phyloP scores from a whole-genome alignment of 176 grass and related monocot species.

The Oryza brachyantha region DNA sequence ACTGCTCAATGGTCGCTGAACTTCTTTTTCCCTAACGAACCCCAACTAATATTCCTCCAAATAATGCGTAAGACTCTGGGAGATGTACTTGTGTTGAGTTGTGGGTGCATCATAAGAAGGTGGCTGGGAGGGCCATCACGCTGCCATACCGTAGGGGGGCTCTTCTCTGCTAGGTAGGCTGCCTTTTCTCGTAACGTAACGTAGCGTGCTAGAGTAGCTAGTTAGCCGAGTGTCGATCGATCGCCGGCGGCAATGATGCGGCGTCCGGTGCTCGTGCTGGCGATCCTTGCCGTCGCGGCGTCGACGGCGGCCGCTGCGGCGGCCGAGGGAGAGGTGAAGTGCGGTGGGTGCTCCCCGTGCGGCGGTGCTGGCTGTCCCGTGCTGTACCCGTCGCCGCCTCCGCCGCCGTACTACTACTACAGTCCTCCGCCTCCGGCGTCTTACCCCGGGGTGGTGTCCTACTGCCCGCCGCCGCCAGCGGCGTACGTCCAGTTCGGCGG shows the following conservation, averaged over 20 bases:
- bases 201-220: not conserved
- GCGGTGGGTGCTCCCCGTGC: slow-evolving; percentile 40
- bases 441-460: slow-evolving; percentile 26
- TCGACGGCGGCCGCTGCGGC: not conserved
- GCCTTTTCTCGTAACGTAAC: not conserved
- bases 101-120: slow-evolving; percentile 32
- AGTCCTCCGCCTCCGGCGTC: slow-evolving; percentile 45
- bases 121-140: not conserved
- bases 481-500: slow-evolving; percentile 36
- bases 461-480: slow-evolving; percentile 46
- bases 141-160: not conserved
- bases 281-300: not conserved
- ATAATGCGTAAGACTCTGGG: not conserved
- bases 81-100: not conserved
- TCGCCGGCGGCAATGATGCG: not conserved
- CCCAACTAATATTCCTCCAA: slow-evolving; percentile 42
- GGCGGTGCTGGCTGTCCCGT: slow-evolving; percentile 28
- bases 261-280: slow-evolving; percentile 6
- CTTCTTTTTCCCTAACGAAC: not conserved
- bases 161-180: not conserved
- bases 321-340: slow-evolving; percentile 27
- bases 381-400: slow-evolving; percentile 31
- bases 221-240: not conserved
- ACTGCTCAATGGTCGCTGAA: not conserved
- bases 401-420: slow-evolving; percentile 59